Evolutionary conservation across 768 basidiomycete genomes (phyloP).

Genomic region (Termitomyces sp.): DNA sequence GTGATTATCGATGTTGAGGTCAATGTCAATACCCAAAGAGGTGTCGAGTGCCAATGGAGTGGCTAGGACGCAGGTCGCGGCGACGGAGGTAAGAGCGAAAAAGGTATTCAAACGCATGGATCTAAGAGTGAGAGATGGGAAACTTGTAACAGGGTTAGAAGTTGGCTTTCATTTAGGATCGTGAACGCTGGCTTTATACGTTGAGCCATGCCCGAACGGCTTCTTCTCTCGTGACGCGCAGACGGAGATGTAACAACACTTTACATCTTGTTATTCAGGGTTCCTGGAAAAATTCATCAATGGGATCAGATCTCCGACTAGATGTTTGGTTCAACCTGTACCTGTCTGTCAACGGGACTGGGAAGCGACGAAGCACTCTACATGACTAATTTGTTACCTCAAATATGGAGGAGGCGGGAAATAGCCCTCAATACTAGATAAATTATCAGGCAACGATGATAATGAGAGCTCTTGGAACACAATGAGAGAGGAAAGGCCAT

Average conservation of each 20-base stretch:
- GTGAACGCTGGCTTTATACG: slow-evolving; percentile 9
- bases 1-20: slow-evolving; percentile 25
- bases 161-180: not conserved
- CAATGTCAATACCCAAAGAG: slow-evolving; percentile 21
- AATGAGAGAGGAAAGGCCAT: not conserved
- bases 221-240: not conserved
- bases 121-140: not conserved
- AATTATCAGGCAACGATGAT: not conserved
- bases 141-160: slow-evolving; percentile 1
- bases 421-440: too few relatives aligned
- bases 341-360: not conserved
- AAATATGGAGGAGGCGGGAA: too few relatives aligned
- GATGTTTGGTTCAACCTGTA: too few relatives aligned
- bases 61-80: slow-evolving; percentile 16
- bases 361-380: not conserved
- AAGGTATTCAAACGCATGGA: slow-evolving; percentile 25
- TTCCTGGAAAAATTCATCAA: slow-evolving; percentile 1
- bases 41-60: slow-evolving; percentile 10
- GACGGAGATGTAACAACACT: slow-evolving; percentile 1
- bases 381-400: not conserved
- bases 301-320: not conserved
- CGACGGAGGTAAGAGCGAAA: slow-evolving; percentile 18
- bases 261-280: not conserved
- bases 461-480: not conserved
- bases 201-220: not conserved